Evolutionary conservation across 768 basidiomycete genomes (phyloP), one percentile per base, ranked within the genome.

Genomic region (Strobilomyces dryophilus): DNA sequence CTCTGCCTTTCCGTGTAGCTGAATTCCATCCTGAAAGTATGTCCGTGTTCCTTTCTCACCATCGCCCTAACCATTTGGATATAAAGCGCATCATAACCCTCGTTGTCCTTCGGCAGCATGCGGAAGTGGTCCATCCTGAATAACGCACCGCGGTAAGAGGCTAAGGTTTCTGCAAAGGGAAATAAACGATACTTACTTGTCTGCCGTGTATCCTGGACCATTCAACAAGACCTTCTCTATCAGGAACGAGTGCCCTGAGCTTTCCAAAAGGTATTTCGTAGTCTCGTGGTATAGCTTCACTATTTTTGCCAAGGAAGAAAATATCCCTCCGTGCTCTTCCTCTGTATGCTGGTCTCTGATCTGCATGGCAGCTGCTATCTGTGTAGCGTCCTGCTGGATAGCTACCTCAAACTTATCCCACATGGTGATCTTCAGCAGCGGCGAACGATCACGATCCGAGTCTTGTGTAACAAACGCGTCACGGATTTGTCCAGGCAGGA

Each of bases 11-110:
- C 12, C 0, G 45, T 45, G 11, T 40, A 31, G 8, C 0, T 12
- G 29, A 56, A 56, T 4, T 2, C 3, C 20, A 56, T 32, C 9
- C 14, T 20, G 10, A 48, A 39, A 2, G 10, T 29, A 0, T 56
- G 55, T 0, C 51, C 51, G 2, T 17, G 9, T 8, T 32, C 8
- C 8, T 44, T 49, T 9, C 51, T 34, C 5, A 53, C 17, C 47
- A 56, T 56, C 2, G 36, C 46, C 35, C 55, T 24, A 7, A 52
- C 8, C 46, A 56, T 53, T n/a, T 56, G 55, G 4, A 34, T 0
- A 6, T 31, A 49, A 1, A 47, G 9, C 2, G 47, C 17, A 3
- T 10, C 5, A 7, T 54, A 49, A 18, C 3, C 40, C 3, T 17
- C 7, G 11, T 49, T 49, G 1, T 49, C 37, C 17, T 11, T 11